Evolutionary conservation across 495 filamentous ascomycete genomes (phyloP).

Genomic region (Penicillium lagena): DNA sequence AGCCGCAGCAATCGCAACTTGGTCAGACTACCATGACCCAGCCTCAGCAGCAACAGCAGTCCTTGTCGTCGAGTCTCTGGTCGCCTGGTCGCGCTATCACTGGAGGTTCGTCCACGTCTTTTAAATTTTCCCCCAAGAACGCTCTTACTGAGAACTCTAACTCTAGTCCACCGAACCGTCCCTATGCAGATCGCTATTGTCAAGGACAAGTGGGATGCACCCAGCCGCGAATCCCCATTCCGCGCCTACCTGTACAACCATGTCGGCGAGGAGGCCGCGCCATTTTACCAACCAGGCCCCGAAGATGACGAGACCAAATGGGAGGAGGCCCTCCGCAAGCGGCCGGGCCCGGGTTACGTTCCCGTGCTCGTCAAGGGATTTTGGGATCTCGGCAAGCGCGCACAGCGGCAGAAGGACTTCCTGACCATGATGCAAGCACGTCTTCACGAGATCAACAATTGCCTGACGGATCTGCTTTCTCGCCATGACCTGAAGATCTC

Average conservation of each 20-base stretch:
- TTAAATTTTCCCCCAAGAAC: not conserved
- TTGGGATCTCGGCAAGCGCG: conserved; percentile 64
- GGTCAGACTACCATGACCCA: conserved; percentile 22
- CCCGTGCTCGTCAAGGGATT: conserved; percentile 69
- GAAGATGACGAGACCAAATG: conserved; percentile 78
- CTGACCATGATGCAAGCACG: conserved; percentile 66
- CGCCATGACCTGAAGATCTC: conserved; percentile 77
- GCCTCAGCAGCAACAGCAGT: conserved; percentile 33
- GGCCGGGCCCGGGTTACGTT: conserved; percentile 71
- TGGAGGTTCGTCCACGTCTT: conserved; percentile 25
- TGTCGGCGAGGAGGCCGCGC: conserved; percentile 68
- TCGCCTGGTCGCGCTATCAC: conserved; percentile 41
- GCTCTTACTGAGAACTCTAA: conserved; percentile 4
- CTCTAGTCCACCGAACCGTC: conserved; percentile 64
- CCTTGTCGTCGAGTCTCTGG: conserved; percentile 40
- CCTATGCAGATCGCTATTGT: conserved; percentile 77
- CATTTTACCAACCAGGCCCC: conserved; percentile 72
- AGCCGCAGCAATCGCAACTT: conserved; percentile 30
- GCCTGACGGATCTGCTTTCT: conserved; percentile 68
- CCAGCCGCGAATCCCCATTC: conserved; percentile 66
- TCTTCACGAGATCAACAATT: conserved; percentile 89
- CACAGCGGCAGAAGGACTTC: conserved; percentile 68
- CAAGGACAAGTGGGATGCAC: conserved; percentile 76
- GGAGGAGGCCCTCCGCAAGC: conserved; percentile 85
- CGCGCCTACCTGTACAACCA: conserved; percentile 92